A percentile compares a stretch with the other conserved stretches of the same genome.
Conservation (phyloP, 768 basidiomycete genomes). For the Trichaptum fuscoviolaceum region DNA sequence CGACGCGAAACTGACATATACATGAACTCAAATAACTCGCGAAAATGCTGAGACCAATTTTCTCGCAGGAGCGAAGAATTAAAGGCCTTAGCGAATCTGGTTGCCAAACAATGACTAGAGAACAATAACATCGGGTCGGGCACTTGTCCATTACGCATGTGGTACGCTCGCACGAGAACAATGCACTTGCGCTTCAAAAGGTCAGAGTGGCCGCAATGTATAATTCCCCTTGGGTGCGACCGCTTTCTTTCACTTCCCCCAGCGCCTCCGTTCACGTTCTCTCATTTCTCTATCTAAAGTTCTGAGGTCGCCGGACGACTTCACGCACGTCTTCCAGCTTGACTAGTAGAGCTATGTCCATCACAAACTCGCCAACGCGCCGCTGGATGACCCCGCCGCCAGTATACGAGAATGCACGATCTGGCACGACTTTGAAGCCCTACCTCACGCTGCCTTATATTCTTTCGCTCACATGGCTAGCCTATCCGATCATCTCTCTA, state of each 20-base stretch:
- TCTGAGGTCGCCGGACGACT: conserved; percentile 5
- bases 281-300: not conserved
- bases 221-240: conserved; percentile 1
- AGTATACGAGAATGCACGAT: conserved; percentile 42
- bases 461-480: conserved; percentile 85
- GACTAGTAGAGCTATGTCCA: conserved; percentile 4
- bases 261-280: not conserved
- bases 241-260: not conserved
- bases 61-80: not conserved
- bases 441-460: conserved; percentile 82
- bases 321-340: conserved; percentile 1
- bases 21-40: no score
- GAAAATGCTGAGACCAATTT: no score
- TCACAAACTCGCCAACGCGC: not conserved
- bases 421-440: conserved; percentile 50
- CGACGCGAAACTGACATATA: no score
- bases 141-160: not conserved
- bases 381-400: conserved; percentile 41
- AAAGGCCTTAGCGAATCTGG: not conserved
- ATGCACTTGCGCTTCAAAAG: conserved; percentile 5
- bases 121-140: not conserved
- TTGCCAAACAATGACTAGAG: not conserved
- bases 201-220: not conserved
- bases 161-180: conserved; percentile 4
- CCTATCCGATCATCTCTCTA: conserved; percentile 86